Conservation (phyloP, 2,329 filamentous ascomycete genomes). For the Berkeleyomyces rouxiae region DNA sequence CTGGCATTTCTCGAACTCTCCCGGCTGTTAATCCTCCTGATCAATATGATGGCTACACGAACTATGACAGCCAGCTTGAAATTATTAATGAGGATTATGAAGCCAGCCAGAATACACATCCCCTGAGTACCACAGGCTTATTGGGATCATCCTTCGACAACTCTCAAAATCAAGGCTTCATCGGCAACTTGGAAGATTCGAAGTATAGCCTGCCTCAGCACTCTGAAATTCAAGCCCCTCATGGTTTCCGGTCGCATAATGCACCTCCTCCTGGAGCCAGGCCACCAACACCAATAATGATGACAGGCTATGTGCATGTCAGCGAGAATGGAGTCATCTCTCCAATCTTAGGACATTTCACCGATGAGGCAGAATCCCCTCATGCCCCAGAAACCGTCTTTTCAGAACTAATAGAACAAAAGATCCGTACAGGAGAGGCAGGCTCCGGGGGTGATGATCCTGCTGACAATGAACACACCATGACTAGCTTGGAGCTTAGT, state of each 20-base stretch:
- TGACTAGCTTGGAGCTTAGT: not conserved
- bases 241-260: not conserved
- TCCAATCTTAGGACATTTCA: not conserved
- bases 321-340: not conserved
- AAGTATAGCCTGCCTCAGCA: not conserved
- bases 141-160: not conserved
- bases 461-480: not conserved
- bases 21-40: not conserved
- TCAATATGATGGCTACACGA: not conserved
- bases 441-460: not conserved
- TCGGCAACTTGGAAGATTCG: not conserved
- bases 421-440: not conserved
- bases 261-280: not conserved
- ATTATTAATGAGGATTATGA: not conserved
- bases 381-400: not conserved
- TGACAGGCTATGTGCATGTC: not conserved
- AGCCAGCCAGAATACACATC: not conserved
- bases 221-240: not conserved
- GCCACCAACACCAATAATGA: slow-evolving; percentile 8
- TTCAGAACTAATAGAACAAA: not conserved
- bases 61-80: not conserved
- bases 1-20: not conserved
- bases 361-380: not conserved
- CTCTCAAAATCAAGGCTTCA: not conserved
- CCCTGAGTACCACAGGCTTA: not conserved